Conservation (phyloP, 768 basidiomycete species). For the Phlebiopsis flavidoalba region DNA sequence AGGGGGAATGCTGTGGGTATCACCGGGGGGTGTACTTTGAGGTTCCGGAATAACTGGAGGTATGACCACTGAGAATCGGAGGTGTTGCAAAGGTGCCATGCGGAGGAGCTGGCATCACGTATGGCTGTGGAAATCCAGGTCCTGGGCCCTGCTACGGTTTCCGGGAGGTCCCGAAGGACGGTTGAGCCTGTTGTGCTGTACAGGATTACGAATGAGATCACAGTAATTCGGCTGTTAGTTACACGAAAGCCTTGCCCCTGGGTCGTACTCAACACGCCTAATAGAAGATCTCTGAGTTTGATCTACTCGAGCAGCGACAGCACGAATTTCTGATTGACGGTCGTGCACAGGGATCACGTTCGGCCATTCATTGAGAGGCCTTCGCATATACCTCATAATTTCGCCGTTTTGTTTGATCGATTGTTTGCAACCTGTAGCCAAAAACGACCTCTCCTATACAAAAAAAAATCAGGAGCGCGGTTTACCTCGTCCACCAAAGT, state of each 20-base stretch:
- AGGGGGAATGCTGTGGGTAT: constrained; percentile 4
- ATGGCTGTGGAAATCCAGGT: not conserved
- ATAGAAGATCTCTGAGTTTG: constrained; percentile 31
- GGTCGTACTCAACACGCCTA: not conserved
- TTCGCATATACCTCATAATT: constrained; percentile 73
- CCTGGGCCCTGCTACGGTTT: no score
- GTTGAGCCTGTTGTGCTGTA: not conserved
- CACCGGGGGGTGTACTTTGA: constrained; percentile 3
- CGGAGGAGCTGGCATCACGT: not conserved
- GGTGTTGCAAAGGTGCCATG: not conserved
- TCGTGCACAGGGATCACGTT: constrained; percentile 73
- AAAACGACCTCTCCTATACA: constrained; percentile 62
- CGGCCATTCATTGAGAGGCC: constrained; percentile 74
- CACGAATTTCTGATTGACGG: constrained; percentile 67
- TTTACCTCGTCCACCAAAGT: not conserved
- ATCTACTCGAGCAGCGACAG: constrained; percentile 59
- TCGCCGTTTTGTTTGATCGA: constrained; percentile 79
- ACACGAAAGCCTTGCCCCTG: constrained; percentile 10
- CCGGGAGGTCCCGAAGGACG: not conserved
- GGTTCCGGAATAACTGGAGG: not conserved
- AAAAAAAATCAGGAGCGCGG: constrained; percentile 5
- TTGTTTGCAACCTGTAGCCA: constrained; percentile 67
- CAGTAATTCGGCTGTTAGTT: no score
- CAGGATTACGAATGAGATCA: no score
- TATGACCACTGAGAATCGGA: not conserved